Conservation (phyloP, 2,329 filamentous ascomycete species). For the Pseudogymnoascus pannorum region DNA sequence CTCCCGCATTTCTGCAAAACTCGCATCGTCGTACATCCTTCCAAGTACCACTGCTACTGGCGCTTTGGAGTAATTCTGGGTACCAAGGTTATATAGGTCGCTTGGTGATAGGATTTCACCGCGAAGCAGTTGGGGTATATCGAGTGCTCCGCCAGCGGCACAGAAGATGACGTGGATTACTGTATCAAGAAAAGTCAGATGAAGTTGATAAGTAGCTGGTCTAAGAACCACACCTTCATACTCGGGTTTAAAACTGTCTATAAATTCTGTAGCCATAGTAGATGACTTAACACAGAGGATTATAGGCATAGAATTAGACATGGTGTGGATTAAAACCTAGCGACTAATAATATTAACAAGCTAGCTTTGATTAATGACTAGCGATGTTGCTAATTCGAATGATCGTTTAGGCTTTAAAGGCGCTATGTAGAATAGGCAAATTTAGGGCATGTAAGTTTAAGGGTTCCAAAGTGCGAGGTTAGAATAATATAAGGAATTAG, state of each 20-base stretch:
- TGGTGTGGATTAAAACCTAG: neutral
- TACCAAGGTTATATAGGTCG: conserved; percentile 9
- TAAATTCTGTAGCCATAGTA: neutral
- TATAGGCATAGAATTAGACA: neutral
- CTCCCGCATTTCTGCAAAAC: conserved; percentile 15
- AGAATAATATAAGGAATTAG: too few species aligned
- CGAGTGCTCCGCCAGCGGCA: neutral
- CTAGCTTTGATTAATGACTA: neutral
- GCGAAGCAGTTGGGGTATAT: conserved; percentile 12
- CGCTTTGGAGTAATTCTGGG: conserved; percentile 11
- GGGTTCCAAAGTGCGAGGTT: too few species aligned
- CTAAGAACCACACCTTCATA: neutral
- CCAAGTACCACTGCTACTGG: conserved; percentile 12
- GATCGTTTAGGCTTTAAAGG: neutral
- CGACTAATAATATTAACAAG: neutral
- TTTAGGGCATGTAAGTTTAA: too few species aligned
- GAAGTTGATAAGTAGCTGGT: neutral
- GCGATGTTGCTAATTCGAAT: too few species aligned
- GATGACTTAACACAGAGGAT: neutral
- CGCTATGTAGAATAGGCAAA: too few species aligned
- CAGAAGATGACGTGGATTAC: conserved; percentile 14
- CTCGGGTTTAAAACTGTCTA: neutral
- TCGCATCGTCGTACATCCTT: conserved; percentile 15
- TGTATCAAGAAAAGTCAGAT: conserved; percentile 4
- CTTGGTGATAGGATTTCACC: conserved; percentile 9